Conservation (phyloP, 1,139 yeast genomes). For the Candida gigantensis region DNA sequence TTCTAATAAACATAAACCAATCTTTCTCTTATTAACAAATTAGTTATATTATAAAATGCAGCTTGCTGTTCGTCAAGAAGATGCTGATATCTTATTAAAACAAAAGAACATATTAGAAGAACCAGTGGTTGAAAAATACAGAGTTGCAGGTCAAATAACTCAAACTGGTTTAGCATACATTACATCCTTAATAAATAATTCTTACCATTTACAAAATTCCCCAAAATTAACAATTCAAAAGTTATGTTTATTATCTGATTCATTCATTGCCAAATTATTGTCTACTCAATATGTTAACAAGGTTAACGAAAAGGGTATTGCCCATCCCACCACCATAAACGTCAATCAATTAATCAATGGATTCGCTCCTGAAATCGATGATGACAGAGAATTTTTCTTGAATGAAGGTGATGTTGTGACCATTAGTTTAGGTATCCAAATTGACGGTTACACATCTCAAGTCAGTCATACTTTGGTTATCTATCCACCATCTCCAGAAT, state of each 20-base stretch:
- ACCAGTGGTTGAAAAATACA: conserved; percentile 71
- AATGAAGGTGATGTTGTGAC: conserved; percentile 84
- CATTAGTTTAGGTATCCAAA: conserved; percentile 81
- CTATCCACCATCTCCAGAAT: conserved; percentile 53
- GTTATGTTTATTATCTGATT: conserved; percentile 79
- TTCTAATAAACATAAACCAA: conserved; percentile 2
- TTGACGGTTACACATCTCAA: conserved; percentile 92
- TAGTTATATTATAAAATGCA: conserved; percentile 57
- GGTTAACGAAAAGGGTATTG: conserved; percentile 82
- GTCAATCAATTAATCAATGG: conserved; percentile 78
- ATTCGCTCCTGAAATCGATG: conserved; percentile 85
- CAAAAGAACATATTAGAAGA: conserved; percentile 70
- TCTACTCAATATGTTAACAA: conserved; percentile 53
- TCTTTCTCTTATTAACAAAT: conserved; percentile 2
- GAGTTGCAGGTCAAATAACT: conserved; percentile 88
- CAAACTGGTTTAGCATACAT: conserved; percentile 79
- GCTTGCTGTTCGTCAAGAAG: conserved; percentile 67
- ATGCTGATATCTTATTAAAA: conserved; percentile 70
- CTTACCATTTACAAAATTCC: conserved; percentile 59
- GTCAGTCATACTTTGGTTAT: conserved; percentile 85
- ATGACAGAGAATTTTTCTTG: conserved; percentile 52
- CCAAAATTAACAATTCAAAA: conserved; percentile 63
- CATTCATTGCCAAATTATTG: conserved; percentile 60
- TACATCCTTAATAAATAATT: conserved; percentile 64
- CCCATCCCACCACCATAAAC: conserved; percentile 87